Evolutionary conservation across 148 eudicot genomes (phyloP), one percentile per base, ranked within the genome.

Genomic region (Euryodendron excelsum): DNA sequence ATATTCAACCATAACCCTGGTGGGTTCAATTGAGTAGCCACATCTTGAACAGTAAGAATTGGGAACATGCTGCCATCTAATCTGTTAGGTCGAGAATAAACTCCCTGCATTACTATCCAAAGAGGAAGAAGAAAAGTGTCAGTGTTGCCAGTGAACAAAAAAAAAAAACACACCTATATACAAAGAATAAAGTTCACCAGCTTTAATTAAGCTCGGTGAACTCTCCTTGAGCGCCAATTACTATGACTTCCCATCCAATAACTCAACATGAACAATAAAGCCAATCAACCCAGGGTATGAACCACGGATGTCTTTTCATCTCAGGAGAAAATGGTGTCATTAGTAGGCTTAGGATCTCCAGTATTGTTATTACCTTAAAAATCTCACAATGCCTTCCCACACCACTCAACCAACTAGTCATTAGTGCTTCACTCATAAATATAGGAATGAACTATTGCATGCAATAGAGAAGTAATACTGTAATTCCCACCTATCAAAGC

Each of bases 1-100:
- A 94, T 68, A 84, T 90, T 94, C 50, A 94, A 85, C 98, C 98
- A 94, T 11, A 83, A 67, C 21, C 88, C 91, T 8, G 86, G 82
- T 56, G 93, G 91, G 41, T 66, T 72, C 34, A 67, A 72, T 74
- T 85, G 78, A 37, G 33, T 72, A 68, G 61, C 80, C 34, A 86
- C 84, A 10, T 80, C 89, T 28, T 87, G 79, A 67, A 88, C 90
- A 23, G 88, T 92, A 77, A 88, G 84, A 86, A 94, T 83, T 73
- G 11, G 80, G 71, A 56, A 68, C 36, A 53, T 0, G 60, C 73
- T 65, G 6, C 65, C 77, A 80, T 94, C 96, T 63, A 94, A 94
- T 72, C 0, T 25, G 28, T 73, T 50, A 30, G 83, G 27, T 23
- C 98, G 88, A 73, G 90, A 78, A 71, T 0, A 83, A 33, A 88